phyloP scores from a whole-genome alignment of 345 rosid species.

The Populus tremula region DNA sequence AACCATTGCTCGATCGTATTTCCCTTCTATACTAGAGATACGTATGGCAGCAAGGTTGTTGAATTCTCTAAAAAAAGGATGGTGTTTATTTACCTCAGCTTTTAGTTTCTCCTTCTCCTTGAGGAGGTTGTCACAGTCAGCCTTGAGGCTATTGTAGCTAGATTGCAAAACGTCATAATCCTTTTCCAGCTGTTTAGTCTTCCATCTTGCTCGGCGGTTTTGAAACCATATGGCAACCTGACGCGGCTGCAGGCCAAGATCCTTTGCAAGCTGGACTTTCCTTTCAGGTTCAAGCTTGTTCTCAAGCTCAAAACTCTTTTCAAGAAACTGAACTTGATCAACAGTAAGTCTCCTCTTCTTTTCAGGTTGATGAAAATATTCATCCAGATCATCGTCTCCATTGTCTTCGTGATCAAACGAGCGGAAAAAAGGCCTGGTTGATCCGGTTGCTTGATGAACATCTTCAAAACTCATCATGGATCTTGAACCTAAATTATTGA shows the following conservation, averaged over 20 bases:
- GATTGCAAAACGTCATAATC: constrained; percentile 21
- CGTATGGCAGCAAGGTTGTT: not conserved
- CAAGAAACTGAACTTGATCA: constrained; percentile 28
- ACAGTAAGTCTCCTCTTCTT: constrained; percentile 26
- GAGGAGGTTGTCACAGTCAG: constrained; percentile 19
- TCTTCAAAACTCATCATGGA: constrained; percentile 32
- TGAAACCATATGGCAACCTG: constrained; percentile 34
- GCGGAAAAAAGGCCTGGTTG: constrained; percentile 5
- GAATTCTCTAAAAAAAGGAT: not conserved
- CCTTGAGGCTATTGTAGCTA: constrained; percentile 23
- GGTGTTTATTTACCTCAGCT: constrained; percentile 15
- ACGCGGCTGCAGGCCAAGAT: constrained; percentile 29
- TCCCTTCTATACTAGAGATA: not conserved
- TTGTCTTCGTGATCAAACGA: constrained; percentile 24
- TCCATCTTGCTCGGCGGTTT: constrained; percentile 33
- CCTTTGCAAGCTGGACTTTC: constrained; percentile 30
- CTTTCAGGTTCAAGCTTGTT: constrained; percentile 35
- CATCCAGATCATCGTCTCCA: constrained; percentile 25
- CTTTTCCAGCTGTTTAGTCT: constrained; percentile 28
- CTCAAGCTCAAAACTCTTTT: constrained; percentile 26
- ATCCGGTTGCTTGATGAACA: constrained; percentile 18
- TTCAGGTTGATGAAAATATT: constrained; percentile 25
- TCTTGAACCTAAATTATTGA: constrained; percentile 22
- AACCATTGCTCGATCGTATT: not conserved
- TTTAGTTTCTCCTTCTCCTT: constrained; percentile 25